Conservation (phyloP, 2,329 filamentous ascomycete species). For the Fusarium brevicatenulatum region DNA sequence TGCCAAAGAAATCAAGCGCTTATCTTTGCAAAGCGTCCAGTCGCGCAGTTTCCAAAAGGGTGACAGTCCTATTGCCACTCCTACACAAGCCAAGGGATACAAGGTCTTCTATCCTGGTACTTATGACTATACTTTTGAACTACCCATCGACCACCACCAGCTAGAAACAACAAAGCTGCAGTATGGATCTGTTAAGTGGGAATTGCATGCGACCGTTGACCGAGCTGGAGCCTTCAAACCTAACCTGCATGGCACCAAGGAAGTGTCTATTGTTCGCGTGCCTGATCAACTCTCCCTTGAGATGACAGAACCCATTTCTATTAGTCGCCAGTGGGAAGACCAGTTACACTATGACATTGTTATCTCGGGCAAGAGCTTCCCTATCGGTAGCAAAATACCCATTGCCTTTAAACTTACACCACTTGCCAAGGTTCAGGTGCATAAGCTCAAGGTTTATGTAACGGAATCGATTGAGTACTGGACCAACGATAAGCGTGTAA, state of each 20-base stretch:
- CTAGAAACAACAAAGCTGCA: conserved; percentile 90
- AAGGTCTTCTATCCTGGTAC: conserved; percentile 82
- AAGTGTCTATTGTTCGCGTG: conserved; percentile 84
- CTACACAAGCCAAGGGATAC: conserved; percentile 75
- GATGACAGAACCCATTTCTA: conserved; percentile 92
- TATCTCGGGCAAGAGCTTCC: conserved; percentile 95
- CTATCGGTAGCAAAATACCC: conserved; percentile 85
- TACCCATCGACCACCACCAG: conserved; percentile 87
- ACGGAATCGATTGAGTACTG: conserved; percentile 93
- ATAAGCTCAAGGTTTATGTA: conserved; percentile 90
- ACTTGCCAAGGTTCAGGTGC: conserved; percentile 90
- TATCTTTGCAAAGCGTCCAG: conserved; percentile 83
- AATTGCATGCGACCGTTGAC: conserved; percentile 85
- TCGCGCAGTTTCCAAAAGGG: conserved; percentile 87
- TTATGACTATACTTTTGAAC: conserved; percentile 79
- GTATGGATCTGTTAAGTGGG: conserved; percentile 87
- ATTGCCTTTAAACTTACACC: conserved; percentile 95
- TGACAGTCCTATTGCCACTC: conserved; percentile 73
- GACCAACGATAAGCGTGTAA: conserved; percentile 85
- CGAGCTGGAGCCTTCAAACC: conserved; percentile 90
- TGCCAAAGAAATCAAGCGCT: conserved; percentile 67
- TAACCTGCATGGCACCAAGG: conserved; percentile 83
- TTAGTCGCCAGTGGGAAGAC: conserved; percentile 93
- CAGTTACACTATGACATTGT: conserved; percentile 96
- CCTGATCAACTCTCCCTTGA: conserved; percentile 90